Evolutionary conservation across 805 yeast species (phyloP), one percentile per base, ranked within the genome.

Genomic region (Metschnikowia corniflorae): DNA sequence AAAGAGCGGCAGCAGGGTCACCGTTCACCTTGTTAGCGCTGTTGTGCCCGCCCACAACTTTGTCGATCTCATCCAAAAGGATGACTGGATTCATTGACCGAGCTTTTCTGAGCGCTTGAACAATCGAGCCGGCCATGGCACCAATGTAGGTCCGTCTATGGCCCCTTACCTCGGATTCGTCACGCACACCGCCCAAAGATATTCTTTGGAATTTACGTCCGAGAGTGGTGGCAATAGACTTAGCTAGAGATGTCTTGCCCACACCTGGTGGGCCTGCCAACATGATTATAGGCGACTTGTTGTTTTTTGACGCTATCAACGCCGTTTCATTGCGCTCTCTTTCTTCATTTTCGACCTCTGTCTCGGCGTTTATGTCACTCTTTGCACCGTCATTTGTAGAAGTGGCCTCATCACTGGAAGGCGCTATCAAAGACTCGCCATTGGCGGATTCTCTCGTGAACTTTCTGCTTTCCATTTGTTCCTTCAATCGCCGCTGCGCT

Each of bases 261-360:
- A 86, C 93, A 24, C 96, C 96, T 0, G 96, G 96, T 8, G 96
- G 96, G 0, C 96, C 96, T 5, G 86, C 86, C 39, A 87, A 70
- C 58, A 87, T 68, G 27, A 87, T 59, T 29, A 87, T 86, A 6
- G 96, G 96, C 1, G 94, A 75, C 51, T 66, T 70, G 44, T 66
- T 66, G 36, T 56, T 53, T 29, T 56, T 61, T 1, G 63, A 53
- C 12, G 61, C 58, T 19, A 55, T 40, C 7, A 43, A 31, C 2
- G 41, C 34, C n/a, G 33, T 39, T 8, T 36, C 32, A 7, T 46
- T 33, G 30, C 26, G 16, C n/a, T 33, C 37, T 17, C 32, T 35
- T n/a, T 27, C 41, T 2, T 25, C 32, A 13, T 29, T 27, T 5
- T 46, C 35, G 29, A 5, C 13, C 18, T 12, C 13, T 42, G 43